These are phyloP conservation scores for Passiflora organensis DNA, from an alignment of 345 rosid genomes.

Conservation along the genomic window DNA sequence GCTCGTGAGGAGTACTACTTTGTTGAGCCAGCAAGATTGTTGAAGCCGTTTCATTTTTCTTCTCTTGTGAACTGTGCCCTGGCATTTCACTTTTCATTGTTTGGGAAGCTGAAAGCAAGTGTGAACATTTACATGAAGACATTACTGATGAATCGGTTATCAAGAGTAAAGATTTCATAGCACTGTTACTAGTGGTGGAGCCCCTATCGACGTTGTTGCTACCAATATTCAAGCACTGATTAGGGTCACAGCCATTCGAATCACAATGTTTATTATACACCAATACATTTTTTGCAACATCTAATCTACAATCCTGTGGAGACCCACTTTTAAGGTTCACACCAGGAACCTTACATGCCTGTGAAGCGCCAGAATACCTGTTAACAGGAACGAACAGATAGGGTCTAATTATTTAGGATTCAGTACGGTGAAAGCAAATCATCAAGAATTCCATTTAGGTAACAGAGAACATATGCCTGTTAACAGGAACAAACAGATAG, in stretches of 20 bases:
- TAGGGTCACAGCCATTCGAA: slow-evolving; percentile 31
- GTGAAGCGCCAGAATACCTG: slow-evolving; percentile 43
- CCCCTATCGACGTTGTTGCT: slow-evolving; percentile 47
- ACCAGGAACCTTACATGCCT: slow-evolving; percentile 25
- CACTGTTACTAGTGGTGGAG: slow-evolving; percentile 37
- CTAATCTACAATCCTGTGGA: slow-evolving; percentile 20
- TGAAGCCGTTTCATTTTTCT: slow-evolving; percentile 22
- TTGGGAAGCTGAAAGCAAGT: slow-evolving; percentile 27
- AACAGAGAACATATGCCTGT: not conserved
- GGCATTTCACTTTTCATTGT: slow-evolving; percentile 23
- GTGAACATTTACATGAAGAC: slow-evolving; percentile 27
- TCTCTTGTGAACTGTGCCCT: slow-evolving; percentile 19
- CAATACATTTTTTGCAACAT: slow-evolving; percentile 22
- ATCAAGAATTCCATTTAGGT: not conserved
- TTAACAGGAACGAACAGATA: slow-evolving; percentile 1
- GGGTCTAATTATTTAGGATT: slow-evolving; percentile 6
- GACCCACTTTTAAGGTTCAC: slow-evolving; percentile 28
- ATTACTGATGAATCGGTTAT: slow-evolving; percentile 34
- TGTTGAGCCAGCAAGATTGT: slow-evolving; percentile 19
- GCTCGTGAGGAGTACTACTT: slow-evolving; percentile 20
- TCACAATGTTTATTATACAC: slow-evolving; percentile 22
- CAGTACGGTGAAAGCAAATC: slow-evolving; percentile 3
- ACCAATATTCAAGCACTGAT: slow-evolving; percentile 37
- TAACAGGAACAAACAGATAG: not conserved
- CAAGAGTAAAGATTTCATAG: slow-evolving; percentile 22